A percentile compares a stretch with the other conserved stretches of the same genome.
Evolutionary conservation across 139 green algal genomes (phyloP).

Genomic region (Zygnema circumcarinatum): DNA sequence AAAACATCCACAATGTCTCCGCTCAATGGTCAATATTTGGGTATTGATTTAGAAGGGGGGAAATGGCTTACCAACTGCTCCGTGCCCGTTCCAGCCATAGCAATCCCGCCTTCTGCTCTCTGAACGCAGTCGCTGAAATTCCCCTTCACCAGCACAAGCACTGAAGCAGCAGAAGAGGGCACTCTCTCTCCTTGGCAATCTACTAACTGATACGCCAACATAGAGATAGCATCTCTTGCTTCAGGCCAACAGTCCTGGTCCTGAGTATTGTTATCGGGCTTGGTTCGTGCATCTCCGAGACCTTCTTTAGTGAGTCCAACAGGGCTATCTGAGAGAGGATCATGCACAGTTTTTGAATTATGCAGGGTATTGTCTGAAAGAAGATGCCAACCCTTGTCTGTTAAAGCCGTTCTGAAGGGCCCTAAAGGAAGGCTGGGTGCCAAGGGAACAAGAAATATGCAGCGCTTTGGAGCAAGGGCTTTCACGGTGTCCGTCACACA

Average conservation of each 20-base stretch:
- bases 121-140: constrained; percentile 49
- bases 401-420: constrained; percentile 20
- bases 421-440: constrained; percentile 30
- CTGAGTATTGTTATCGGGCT: background rate
- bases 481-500: background rate
- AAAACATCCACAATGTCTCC: no score
- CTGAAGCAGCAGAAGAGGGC: background rate
- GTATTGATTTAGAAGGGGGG: no score
- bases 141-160: constrained; percentile 37
- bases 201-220: background rate
- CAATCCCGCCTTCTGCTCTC: constrained; percentile 29
- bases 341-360: background rate
- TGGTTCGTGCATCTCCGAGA: background rate
- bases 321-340: background rate
- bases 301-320: background rate
- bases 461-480: background rate
- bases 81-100: constrained; percentile 60
- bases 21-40: no score
- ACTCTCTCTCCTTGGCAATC: background rate
- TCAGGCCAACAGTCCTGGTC: background rate
- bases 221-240: background rate
- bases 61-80: constrained; percentile 61
- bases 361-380: background rate
- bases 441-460: constrained; percentile 41
- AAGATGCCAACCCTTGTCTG: constrained; percentile 16